Conservation (phyloP, 2,329 filamentous ascomycete species). For the Endoconidiophora polonica region DNA sequence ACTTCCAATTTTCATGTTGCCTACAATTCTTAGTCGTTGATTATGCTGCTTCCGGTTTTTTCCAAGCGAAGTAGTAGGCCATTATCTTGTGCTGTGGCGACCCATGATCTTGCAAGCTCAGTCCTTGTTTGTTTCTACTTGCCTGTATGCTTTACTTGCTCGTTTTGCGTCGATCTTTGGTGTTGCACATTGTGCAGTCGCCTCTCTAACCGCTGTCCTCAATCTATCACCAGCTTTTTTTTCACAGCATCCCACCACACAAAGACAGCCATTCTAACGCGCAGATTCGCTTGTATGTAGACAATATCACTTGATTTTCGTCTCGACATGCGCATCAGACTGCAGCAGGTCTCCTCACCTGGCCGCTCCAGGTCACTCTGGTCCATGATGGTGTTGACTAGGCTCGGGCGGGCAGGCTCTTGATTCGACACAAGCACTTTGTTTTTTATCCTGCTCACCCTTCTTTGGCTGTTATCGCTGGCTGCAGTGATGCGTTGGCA, state of each 20-base stretch:
- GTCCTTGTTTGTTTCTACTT: no score
- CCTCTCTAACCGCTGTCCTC: background rate
- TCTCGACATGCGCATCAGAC: background rate
- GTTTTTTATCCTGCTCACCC: background rate
- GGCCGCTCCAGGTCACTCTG: no score
- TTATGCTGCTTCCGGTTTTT: background rate
- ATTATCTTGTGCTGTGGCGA: background rate
- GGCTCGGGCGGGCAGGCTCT: slow-evolving; percentile 7
- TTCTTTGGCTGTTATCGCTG: slow-evolving; percentile 6
- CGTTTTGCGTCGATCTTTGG: background rate
- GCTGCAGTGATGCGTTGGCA: slow-evolving; percentile 14
- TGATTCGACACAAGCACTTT: slow-evolving; percentile 5
- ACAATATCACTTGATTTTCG: background rate
- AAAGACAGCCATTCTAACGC: background rate
- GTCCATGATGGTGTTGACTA: background rate
- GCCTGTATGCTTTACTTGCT: background rate
- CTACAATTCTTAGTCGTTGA: background rate
- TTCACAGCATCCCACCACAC: background rate
- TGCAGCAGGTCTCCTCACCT: no score
- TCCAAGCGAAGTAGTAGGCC: background rate
- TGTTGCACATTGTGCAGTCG: background rate
- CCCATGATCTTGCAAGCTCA: no score
- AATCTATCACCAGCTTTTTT: background rate
- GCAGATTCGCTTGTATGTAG: background rate
- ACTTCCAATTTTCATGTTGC: no score